These are phyloP conservation scores for Cladophialophora chaetospira DNA, from an alignment of 2,329 filamentous ascomycete genomes.

Conservation along the genomic window DNA sequence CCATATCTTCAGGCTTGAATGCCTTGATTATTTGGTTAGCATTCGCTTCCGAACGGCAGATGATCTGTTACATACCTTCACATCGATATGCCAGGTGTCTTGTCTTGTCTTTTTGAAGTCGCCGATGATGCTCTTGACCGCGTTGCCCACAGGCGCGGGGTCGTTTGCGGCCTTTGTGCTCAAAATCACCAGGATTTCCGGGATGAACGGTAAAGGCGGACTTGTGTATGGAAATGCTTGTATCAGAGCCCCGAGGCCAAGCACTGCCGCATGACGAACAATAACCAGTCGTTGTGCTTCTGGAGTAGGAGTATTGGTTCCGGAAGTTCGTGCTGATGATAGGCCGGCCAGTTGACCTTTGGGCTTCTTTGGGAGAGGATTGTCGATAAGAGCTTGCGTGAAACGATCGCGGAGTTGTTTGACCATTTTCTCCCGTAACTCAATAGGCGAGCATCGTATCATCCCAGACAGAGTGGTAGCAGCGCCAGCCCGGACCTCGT, in stretches of 20 bases:
- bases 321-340: constrained; percentile 46
- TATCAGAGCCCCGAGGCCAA: constrained; percentile 86
- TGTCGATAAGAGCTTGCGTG: constrained; percentile 72
- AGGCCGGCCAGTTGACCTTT: constrained; percentile 36
- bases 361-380: constrained; percentile 78
- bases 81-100: constrained; percentile 97
- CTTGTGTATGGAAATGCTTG: constrained; percentile 96
- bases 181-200: constrained; percentile 82
- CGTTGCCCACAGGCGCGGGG: constrained; percentile 89
- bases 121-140: constrained; percentile 87
- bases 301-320: constrained; percentile 52
- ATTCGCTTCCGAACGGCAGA: too few relatives aligned
- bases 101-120: constrained; percentile 99
- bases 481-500: constrained; percentile 93
- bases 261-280: constrained; percentile 81
- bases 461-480: constrained; percentile 91
- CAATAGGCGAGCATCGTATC: constrained; percentile 89
- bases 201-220: constrained; percentile 90
- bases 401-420: constrained; percentile 75
- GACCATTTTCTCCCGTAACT: constrained; percentile 77
- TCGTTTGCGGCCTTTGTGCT: constrained; percentile 85
- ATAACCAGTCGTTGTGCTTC: constrained; percentile 73
- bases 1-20: constrained; percentile 91
- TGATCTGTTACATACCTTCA: too few relatives aligned
- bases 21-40: too few relatives aligned